Evolutionary conservation across 306 rosid species (phyloP), one percentile per base, ranked within the genome.

Genomic region (Echinosophora koreensis): DNA sequence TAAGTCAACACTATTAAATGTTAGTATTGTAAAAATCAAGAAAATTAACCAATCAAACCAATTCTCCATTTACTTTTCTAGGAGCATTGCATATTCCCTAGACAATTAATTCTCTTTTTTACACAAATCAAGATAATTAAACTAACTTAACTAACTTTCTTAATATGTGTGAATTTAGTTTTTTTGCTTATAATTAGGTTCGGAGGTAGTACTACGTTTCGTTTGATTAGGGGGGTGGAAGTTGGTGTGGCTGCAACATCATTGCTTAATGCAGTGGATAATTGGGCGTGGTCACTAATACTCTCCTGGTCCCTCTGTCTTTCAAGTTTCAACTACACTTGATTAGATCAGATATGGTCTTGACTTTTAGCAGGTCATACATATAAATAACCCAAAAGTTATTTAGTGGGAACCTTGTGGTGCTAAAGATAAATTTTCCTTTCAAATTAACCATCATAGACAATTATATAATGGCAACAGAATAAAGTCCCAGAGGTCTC

Each of bases 311-410:
- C 69, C 73, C 41, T 4, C 6, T 14, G 55, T 5, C 14, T 64
- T 14, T 22, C 22, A 22, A 22, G 22, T 47, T 50, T 50, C 7
- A 30, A n/a, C 17, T 12, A 5, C 30, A 1, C 10, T 69, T 49
- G 57, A 35, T 51, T 69, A 30, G 60, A 34, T 35, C 8, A 68
- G 59, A 68, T 68, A 16, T 34, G 62, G 34, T 69, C 58, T 15
- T 69, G 27, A 39, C 41, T 34, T 68, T 67, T 50, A 47, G 30
- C 30, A 6, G n/a, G 60, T 50, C 59, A 69, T 30, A 30, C 54
- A 66, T 66, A 6, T 15, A 63, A 46, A 41, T 7, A 49, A 67
- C 27, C 5, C 44, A 32, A 67, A 49, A 69, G 44, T 50, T 27
- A 4, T 30, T 51, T 49, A 11, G 58, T 46, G 73, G 73, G 27